Percentiles rank a stretch among this genome's conserved stretches.
These are phyloP conservation scores for Chimonanthus salicifolius DNA, from an alignment of 164 flowering plant genomes.

Conservation along the genomic window DNA sequence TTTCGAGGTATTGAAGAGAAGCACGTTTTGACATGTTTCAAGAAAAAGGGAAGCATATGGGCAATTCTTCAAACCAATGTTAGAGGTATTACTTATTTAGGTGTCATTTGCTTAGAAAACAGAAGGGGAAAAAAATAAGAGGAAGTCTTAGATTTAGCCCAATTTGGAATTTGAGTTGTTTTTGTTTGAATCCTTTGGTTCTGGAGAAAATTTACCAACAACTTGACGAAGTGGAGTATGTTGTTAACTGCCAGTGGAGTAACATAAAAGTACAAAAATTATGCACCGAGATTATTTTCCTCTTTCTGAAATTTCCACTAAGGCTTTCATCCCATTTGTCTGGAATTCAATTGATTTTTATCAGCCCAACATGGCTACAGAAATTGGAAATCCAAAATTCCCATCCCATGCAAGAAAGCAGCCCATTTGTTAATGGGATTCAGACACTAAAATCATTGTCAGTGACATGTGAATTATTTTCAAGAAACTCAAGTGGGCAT, in stretches of 20 bases:
- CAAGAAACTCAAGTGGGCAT: not conserved
- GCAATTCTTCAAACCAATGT: not conserved
- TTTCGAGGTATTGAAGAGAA: not conserved
- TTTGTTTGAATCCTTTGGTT: not conserved
- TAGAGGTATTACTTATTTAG: too few relatives aligned
- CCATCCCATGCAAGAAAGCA: not conserved
- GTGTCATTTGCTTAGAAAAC: not conserved
- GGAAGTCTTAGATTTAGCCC: not conserved
- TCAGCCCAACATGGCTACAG: not conserved
- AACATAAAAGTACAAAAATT: too few relatives aligned
- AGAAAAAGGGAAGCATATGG: not conserved
- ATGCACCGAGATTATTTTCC: not conserved
- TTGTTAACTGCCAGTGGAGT: not conserved
- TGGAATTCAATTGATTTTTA: not conserved
- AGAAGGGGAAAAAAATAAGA: not conserved
- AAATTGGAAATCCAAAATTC: not conserved
- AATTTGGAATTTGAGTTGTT: too few relatives aligned
- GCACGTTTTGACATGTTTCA: not conserved
- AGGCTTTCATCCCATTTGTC: not conserved
- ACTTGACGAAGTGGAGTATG: not conserved
- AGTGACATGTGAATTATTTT: not conserved
- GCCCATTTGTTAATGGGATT: not conserved
- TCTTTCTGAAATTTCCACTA: not conserved
- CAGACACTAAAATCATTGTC: not conserved
- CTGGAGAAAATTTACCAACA: too few relatives aligned